Evolutionary conservation across 352 stramenopile genomes (phyloP).

Genomic region (Phytopythium boreale): DNA sequence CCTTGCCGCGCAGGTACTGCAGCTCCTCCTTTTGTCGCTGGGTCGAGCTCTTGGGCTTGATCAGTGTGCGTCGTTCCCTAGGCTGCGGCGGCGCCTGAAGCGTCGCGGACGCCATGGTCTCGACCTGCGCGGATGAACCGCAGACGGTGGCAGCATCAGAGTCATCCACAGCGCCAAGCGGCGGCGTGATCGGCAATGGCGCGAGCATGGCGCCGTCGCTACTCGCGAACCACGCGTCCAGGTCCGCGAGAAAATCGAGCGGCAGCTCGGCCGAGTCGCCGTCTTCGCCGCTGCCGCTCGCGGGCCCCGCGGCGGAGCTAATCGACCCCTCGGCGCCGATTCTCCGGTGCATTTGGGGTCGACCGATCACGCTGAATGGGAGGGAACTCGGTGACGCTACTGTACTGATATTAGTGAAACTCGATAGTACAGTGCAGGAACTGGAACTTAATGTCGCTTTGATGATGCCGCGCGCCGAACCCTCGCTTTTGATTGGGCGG

Average conservation of each 20-base stretch:
- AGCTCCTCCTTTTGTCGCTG: slow-evolving; percentile 9
- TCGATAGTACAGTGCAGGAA: no score
- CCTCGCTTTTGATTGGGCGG: not conserved
- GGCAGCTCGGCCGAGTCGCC: not conserved
- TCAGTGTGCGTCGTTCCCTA: no score
- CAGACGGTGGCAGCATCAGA: not conserved
- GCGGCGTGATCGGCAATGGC: not conserved
- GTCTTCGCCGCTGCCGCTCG: no score
- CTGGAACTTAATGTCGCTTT: no score
- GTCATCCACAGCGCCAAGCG: not conserved
- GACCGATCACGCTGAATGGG: not conserved
- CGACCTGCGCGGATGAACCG: no score
- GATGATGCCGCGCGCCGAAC: not conserved
- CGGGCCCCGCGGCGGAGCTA: not conserved
- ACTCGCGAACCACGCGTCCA: slow-evolving; percentile 4
- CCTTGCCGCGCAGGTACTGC: slow-evolving; percentile 5
- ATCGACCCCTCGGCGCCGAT: not conserved
- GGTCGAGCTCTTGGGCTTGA: slow-evolving; percentile 8
- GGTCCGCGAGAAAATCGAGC: not conserved
- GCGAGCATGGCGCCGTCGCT: not conserved
- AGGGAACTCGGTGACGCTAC: no score
- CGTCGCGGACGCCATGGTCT: no score
- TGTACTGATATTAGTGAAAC: no score
- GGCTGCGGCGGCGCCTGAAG: not conserved
- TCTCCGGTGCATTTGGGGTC: not conserved